phyloP scores from a whole-genome alignment of 2,329 filamentous ascomycete genomes.

The Aureobasidium sp. region DNA sequence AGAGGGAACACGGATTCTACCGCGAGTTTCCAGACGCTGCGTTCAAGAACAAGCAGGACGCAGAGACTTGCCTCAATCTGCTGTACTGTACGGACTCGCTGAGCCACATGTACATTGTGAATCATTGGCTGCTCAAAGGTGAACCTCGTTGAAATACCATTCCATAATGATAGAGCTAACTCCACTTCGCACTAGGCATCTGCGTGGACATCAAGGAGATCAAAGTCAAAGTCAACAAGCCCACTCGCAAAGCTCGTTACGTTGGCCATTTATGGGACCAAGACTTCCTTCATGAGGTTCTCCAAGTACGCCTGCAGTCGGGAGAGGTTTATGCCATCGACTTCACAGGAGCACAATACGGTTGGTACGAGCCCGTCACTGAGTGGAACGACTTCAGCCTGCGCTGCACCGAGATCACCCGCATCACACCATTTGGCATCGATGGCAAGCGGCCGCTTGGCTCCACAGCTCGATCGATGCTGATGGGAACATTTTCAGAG shows the following conservation, averaged over 20 bases:
- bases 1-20: not conserved
- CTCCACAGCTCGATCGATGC: not conserved
- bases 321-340: slow-evolving; percentile 14
- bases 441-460: not conserved
- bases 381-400: not conserved
- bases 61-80: not conserved
- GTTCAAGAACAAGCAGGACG: slow-evolving; percentile 9
- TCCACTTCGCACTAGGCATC: not conserved
- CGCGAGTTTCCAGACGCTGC: slow-evolving; percentile 8
- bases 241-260: not conserved
- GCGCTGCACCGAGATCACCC: not conserved
- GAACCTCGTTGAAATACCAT: too few species aligned
- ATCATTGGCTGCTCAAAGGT: not conserved
- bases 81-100: not conserved
- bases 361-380: slow-evolving; percentile 11
- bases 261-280: not conserved
- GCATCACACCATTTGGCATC: not conserved
- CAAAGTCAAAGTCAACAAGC: not conserved
- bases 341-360: slow-evolving; percentile 15
- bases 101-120: not conserved
- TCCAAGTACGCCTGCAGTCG: slow-evolving; percentile 8
- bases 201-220: not conserved
- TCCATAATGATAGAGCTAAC: too few species aligned
- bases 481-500: not conserved
- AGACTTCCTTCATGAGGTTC: slow-evolving; percentile 6